phyloP scores from a whole-genome alignment of 2,329 filamentous ascomycete genomes.

The Colletotrichum endophyticum region DNA sequence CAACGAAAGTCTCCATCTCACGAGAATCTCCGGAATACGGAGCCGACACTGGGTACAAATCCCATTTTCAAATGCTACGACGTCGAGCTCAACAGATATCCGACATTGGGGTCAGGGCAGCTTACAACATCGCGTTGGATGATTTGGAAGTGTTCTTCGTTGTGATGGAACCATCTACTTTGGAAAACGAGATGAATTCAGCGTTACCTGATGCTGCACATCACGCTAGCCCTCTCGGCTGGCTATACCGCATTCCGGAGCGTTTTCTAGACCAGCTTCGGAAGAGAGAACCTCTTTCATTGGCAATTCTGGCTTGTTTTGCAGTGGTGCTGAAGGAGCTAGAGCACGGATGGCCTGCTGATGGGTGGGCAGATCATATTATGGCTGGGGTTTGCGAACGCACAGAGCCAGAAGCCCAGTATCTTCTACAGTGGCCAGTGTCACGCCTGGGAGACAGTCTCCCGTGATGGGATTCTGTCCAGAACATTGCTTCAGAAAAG shows the following conservation, averaged over 20 bases:
- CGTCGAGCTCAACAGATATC: background rate
- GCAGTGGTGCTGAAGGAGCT: background rate
- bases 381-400: background rate
- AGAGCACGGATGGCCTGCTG: background rate
- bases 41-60: background rate
- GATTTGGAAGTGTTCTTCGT: background rate
- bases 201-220: background rate
- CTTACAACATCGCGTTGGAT: background rate
- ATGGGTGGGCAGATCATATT: background rate
- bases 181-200: background rate
- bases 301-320: background rate
- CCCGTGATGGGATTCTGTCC: fast-evolving
- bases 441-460: background rate
- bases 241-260: background rate
- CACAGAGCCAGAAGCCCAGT: background rate
- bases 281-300: background rate
- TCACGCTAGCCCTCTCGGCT: background rate
- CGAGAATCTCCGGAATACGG: background rate
- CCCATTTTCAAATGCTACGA: background rate
- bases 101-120: background rate
- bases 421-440: background rate
- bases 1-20: background rate
- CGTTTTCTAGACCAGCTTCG: background rate
- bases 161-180: background rate
- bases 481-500: background rate